A percentile compares a stretch with the other conserved stretches of the same genome.
phyloP scores from a whole-genome alignment of 176 grass and related monocot genomes.

The Ampelocalamus luodianensis region DNA sequence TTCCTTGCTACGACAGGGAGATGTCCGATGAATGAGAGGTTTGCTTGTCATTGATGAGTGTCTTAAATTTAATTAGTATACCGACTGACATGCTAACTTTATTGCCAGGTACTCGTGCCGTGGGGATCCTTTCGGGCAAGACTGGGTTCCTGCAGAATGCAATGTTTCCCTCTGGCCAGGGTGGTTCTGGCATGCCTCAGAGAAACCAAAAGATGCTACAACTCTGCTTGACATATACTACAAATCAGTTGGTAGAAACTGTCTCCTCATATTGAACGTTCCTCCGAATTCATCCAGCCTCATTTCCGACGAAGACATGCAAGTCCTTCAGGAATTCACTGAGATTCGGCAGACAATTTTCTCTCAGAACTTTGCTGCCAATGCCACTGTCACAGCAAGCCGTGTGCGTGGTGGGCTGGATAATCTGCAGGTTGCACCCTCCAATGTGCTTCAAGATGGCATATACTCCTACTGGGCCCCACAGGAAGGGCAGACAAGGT shows the following conservation, averaged over 20 bases:
- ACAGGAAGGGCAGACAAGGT: constrained; percentile 55
- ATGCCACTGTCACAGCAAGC: constrained; percentile 62
- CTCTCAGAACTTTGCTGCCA: constrained; percentile 69
- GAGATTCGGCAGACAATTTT: constrained; percentile 72
- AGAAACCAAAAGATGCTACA: constrained; percentile 72
- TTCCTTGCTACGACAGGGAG: too few species aligned
- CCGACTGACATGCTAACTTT: constrained; percentile 21
- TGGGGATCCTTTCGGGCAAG: constrained; percentile 74
- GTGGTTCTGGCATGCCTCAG: constrained; percentile 90
- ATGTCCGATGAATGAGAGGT: constrained; percentile 15
- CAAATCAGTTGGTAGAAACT: constrained; percentile 94
- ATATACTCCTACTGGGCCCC: constrained; percentile 87
- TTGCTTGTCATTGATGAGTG: not conserved
- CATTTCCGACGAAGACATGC: constrained; percentile 72
- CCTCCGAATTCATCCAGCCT: constrained; percentile 88
- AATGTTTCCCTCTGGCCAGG: constrained; percentile 90
- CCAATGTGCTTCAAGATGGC: constrained; percentile 58
- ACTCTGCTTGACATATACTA: constrained; percentile 90
- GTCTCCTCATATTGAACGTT: constrained; percentile 90
- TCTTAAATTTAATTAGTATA: not conserved
- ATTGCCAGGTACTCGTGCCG: constrained; percentile 56
- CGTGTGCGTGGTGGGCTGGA: constrained; percentile 64
- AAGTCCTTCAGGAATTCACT: constrained; percentile 80
- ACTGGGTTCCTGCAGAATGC: constrained; percentile 97
- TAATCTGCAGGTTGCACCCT: constrained; percentile 65